Base-by-base conservation (phyloP, 2,329 filamentous ascomycete genomes). In the Xylariaceae sp. region DNA sequence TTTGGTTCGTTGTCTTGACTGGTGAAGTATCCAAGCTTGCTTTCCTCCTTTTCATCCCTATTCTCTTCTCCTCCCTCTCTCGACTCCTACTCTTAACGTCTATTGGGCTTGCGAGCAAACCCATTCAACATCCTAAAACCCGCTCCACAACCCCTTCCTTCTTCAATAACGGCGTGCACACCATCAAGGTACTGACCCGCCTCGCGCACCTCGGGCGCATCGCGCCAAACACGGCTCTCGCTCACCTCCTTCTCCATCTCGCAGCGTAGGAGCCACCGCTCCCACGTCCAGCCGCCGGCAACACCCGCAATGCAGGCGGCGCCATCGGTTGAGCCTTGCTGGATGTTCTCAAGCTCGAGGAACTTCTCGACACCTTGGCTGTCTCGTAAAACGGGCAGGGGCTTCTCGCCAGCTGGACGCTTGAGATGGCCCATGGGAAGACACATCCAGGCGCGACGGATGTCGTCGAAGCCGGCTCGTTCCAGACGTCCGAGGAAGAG, bases 261-360 rank as follows among this genome's bases (percentile, higher is more conserved):
- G 68, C 93, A 82, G 70, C 91, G 90, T 66, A 97, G 77, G 73
- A 97, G 83, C 94, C 94, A 99, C 73, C 90, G 89, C 81, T 99
- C 94, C 93, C 92, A 99, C 72, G 87, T 87, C 87, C 92, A 94
- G 30, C 88, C 87, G 3, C 91, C 94, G 0, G 93, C 85, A 47
- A 97, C 77, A 17, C 92, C 92, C 10, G 89, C 88, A 65, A 96
- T 79, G 67, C 83, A 86, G 1, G 90, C 89, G 11, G 87, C 84
- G 70, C 86, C 84, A 53, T 86, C 83, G 0, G 88, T 91, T 67
- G 83, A 88, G 6, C 89, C 89, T n/a, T 75, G 73, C 0, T 85
- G 78, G 71, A 84, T 80, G 15, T 87, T 86, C 63, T 90, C 86
- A 65, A 85, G 78, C 65, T 82, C 79, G 61, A 80, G 75, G 9